Evolutionary conservation across 2,329 filamentous ascomycete species (phyloP).

Genomic region (Clonostachys solani): DNA sequence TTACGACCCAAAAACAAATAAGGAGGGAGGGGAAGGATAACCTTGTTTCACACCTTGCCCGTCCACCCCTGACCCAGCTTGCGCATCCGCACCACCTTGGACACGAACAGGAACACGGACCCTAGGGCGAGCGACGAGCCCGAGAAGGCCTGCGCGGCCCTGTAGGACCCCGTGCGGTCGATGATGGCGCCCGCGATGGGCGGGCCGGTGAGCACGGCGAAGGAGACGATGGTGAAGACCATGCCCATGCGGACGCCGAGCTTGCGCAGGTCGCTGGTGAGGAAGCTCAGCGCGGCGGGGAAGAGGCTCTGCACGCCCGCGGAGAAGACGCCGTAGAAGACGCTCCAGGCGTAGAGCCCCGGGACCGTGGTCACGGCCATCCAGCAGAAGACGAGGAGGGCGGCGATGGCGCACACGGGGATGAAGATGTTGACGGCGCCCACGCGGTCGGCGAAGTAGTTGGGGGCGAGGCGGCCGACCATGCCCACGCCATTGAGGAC

Average conservation of each 20-base stretch:
- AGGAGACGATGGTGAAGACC: constrained; percentile 51
- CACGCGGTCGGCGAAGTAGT: constrained; percentile 47
- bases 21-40: neutral
- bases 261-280: constrained; percentile 47
- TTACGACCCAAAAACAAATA: neutral
- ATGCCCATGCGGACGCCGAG: constrained; percentile 53
- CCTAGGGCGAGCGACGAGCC: constrained; percentile 35
- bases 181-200: constrained; percentile 48
- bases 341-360: constrained; percentile 54
- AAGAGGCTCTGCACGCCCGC: constrained; percentile 46
- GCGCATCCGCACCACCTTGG: constrained; percentile 30
- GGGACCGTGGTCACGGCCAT: constrained; percentile 42
- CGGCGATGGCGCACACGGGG: constrained; percentile 31
- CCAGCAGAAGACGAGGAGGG: constrained; percentile 47
- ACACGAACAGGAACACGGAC: constrained; percentile 27
- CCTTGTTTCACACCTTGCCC: constrained; percentile 25
- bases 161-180: constrained; percentile 31
- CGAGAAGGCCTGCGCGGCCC: constrained; percentile 44
- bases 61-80: constrained; percentile 28
- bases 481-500: constrained; percentile 59
- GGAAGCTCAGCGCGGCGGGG: constrained; percentile 36
- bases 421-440: constrained; percentile 58
- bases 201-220: constrained; percentile 46
- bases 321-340: constrained; percentile 54
- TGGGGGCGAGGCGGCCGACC: constrained; percentile 52